phyloP scores from a whole-genome alignment of 768 basidiomycete species.

The Collybia mongolica region DNA sequence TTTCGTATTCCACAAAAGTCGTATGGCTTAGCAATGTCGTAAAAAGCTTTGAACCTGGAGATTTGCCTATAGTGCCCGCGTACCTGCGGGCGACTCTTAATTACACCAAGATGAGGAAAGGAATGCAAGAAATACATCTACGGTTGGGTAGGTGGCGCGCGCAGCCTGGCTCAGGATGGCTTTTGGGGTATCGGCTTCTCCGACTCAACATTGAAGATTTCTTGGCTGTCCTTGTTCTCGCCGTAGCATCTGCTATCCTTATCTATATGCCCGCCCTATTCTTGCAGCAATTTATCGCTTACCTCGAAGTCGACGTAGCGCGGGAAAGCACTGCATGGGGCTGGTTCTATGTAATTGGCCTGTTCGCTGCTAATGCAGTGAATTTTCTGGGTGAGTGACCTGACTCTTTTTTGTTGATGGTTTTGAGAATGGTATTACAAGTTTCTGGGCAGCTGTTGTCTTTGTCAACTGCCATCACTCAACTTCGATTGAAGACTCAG shows the following conservation, averaged over 20 bases:
- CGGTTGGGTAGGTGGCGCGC: slow-evolving; percentile 59
- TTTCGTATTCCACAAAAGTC: slow-evolving; percentile 85
- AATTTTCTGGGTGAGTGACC: slow-evolving; percentile 27
- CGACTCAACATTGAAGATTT: slow-evolving; percentile 51
- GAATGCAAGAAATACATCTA: slow-evolving; percentile 49
- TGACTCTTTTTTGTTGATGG: background rate
- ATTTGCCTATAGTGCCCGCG: slow-evolving; percentile 78
- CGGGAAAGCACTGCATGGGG: slow-evolving; percentile 66
- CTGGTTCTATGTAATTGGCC: slow-evolving; percentile 54
- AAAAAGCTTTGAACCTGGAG: slow-evolving; percentile 78
- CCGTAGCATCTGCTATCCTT: slow-evolving; percentile 53
- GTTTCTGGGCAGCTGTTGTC: slow-evolving; percentile 73
- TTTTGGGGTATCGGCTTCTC: slow-evolving; percentile 58
- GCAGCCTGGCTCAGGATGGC: slow-evolving; percentile 60
- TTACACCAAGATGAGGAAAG: slow-evolving; percentile 61
- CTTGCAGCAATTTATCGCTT: slow-evolving; percentile 55
- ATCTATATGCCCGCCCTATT: slow-evolving; percentile 68
- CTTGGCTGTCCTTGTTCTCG: slow-evolving; percentile 43
- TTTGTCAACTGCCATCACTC: slow-evolving; percentile 62
- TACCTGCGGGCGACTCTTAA: slow-evolving; percentile 66
- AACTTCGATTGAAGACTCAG: slow-evolving; percentile 69
- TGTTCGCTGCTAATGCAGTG: slow-evolving; percentile 30
- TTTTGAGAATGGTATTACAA: slow-evolving; percentile 15
- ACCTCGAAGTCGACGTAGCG: slow-evolving; percentile 61
- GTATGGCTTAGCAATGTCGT: slow-evolving; percentile 79